These are phyloP conservation scores for Dillenia turbinata DNA, from an alignment of 164 flowering plant species.

Conservation along the genomic window DNA sequence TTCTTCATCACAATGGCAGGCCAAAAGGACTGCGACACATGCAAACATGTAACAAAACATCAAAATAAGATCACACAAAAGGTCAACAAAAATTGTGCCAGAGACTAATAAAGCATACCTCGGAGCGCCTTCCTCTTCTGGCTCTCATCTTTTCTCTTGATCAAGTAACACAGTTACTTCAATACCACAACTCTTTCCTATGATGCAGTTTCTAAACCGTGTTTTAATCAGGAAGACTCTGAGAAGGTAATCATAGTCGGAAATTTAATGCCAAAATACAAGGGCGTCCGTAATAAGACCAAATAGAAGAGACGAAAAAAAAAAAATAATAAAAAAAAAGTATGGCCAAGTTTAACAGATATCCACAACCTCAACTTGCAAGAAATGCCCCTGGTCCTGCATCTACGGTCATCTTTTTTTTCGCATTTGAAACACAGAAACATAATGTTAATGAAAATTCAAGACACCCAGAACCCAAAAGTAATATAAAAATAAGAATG, in stretches of 20 bases:
- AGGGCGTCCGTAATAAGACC: constrained; percentile 22
- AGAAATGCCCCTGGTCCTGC: constrained; percentile 30
- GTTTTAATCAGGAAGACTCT: background rate
- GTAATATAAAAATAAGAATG: constrained; percentile 12
- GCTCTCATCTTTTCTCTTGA: constrained; percentile 38
- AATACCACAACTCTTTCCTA: no score
- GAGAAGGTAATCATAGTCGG: constrained; percentile 1
- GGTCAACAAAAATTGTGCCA: background rate
- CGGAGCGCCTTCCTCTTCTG: constrained; percentile 50
- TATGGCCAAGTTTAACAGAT: constrained; percentile 27
- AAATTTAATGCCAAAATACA: constrained; percentile 15
- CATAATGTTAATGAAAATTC: constrained; percentile 17
- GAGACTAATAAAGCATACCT: constrained; percentile 37
- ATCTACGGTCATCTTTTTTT: background rate
- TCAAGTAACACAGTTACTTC: background rate
- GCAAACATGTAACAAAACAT: background rate
- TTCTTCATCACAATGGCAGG: constrained; percentile 95
- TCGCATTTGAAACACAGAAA: constrained; percentile 3
- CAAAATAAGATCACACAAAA: background rate
- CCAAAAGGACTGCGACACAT: constrained; percentile 66
- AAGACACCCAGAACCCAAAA: background rate
- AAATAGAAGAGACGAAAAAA: constrained; percentile 40
- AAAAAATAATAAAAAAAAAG: constrained; percentile 28
- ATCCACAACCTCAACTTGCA: constrained; percentile 51
- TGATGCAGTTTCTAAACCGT: background rate